These are phyloP conservation scores for Jackrogersella multiformis DNA, from an alignment of 495 filamentous ascomycete genomes.

Conservation along the genomic window DNA sequence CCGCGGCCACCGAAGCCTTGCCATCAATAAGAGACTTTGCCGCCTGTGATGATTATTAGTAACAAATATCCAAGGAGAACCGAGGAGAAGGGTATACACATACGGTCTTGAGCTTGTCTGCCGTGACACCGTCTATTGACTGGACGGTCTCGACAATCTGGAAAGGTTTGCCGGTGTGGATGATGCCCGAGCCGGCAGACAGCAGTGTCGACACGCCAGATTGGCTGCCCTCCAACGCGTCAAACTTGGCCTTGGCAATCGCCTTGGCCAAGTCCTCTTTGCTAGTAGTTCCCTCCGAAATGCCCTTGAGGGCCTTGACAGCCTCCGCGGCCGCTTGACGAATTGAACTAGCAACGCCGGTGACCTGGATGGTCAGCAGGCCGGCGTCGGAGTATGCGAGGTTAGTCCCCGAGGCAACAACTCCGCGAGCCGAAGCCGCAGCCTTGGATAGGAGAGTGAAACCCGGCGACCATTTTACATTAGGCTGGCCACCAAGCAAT, in stretches of 20 bases:
- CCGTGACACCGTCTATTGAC: slow-evolving; percentile 80
- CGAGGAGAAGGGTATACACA: slow-evolving; percentile 55
- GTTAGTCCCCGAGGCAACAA: slow-evolving; percentile 75
- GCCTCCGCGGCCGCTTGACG: slow-evolving; percentile 65
- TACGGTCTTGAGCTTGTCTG: slow-evolving; percentile 87
- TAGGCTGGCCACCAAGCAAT: slow-evolving; percentile 87
- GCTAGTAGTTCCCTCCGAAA: slow-evolving; percentile 75
- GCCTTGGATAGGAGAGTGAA: slow-evolving; percentile 89
- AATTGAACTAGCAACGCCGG: slow-evolving; percentile 74
- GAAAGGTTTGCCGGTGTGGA: slow-evolving; percentile 83
- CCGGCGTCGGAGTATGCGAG: slow-evolving; percentile 93
- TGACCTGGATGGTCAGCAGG: slow-evolving; percentile 82
- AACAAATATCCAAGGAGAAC: neutral
- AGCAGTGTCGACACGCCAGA: slow-evolving; percentile 65
- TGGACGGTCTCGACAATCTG: slow-evolving; percentile 85
- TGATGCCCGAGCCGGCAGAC: slow-evolving; percentile 62
- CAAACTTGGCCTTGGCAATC: slow-evolving; percentile 90
- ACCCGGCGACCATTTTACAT: slow-evolving; percentile 94
- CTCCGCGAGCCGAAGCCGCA: slow-evolving; percentile 69
- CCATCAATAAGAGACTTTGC: slow-evolving; percentile 84
- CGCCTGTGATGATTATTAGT: slow-evolving; percentile 61
- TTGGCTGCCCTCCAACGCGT: slow-evolving; percentile 85
- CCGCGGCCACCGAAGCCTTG: slow-evolving; percentile 86
- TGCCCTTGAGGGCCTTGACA: slow-evolving; percentile 81
- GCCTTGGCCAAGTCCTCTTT: slow-evolving; percentile 93